Evolutionary conservation across 176 grass and related monocot genomes (phyloP), one percentile per base, ranked within the genome.

Genomic region (Cymbopogon citratus): DNA sequence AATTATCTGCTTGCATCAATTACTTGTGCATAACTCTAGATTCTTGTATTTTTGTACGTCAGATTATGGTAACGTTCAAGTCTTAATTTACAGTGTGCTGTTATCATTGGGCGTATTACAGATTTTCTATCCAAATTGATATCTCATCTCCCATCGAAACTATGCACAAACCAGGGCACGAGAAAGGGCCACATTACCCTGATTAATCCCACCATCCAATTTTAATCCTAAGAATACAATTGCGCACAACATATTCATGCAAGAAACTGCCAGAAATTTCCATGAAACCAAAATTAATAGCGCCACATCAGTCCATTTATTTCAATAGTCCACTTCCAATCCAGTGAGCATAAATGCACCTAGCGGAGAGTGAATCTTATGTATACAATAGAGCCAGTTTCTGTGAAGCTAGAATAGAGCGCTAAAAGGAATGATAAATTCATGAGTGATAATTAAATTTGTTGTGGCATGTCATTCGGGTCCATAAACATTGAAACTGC

Each of bases 1-100:
- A 82, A 75, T 7, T 67, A 63, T 82, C 34, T 62, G 6, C 31
- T 71, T 40, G 64, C 36, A 49, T 38, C 65, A 87, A 13, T 73
- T 62, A 46, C 72, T 61, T 65, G 61, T 66, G 48, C 60, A 74
- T 60, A 73, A 73, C 71, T 57, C 35, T 57, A 4, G 10, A 78
- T 3, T 69, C 10, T 12, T 85, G n/a, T 23, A 38, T 13, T 49
- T 60, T 84, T 74, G 66, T 29, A 38, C 26, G 36, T 62, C 74
- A 74, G 59, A 60, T 36, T 79, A 48, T 11, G 39, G 8, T 15
- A 60, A 46, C 23, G 54, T 73, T 40, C 24, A 39, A 14, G 3
- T 86, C 67, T 31, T 62, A 46, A 12, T 46, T 28, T 71, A 71
- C 44, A 2, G 13, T 51, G 19, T 48, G 23, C 19, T 69, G 66